Percentiles rank a stretch among this genome's conserved stretches.
phyloP scores from a whole-genome alignment of 768 basidiomycete genomes.

The Amanita exitialis region DNA sequence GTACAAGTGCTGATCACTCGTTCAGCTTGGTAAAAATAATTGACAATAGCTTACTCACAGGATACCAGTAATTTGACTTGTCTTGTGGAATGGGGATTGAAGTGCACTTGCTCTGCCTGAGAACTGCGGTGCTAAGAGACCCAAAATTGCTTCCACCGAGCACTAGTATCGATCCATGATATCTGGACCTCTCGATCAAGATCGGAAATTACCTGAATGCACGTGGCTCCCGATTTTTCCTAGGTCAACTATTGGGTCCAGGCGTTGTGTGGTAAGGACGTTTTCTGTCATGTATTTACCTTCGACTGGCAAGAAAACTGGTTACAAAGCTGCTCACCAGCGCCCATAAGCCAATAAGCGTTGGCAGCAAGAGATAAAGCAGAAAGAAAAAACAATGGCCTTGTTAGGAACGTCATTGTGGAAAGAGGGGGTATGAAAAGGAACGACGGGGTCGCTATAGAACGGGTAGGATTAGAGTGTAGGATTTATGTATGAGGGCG shows the following conservation, averaged over 20 bases:
- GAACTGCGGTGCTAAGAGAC: conserved; percentile 25
- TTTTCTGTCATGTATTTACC: conserved; percentile 17
- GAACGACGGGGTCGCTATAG: neutral
- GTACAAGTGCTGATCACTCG: conserved; percentile 30
- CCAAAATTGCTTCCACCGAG: conserved; percentile 46
- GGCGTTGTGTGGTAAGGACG: conserved; percentile 28
- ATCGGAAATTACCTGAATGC: conserved; percentile 28
- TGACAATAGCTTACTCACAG: conserved; percentile 20
- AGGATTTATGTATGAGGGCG: neutral
- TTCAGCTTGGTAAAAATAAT: conserved; percentile 2
- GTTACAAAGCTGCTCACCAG: conserved; percentile 17
- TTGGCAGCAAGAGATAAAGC: conserved; percentile 22
- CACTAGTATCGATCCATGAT: conserved; percentile 19
- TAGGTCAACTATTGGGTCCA: conserved; percentile 35
- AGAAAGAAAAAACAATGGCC: conserved; percentile 19
- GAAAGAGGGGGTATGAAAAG: neutral
- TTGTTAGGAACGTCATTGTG: conserved; percentile 14
- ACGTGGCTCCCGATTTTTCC: conserved; percentile 31
- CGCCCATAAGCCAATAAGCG: conserved; percentile 38
- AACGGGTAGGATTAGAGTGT: neutral
- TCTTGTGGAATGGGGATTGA: conserved; percentile 45
- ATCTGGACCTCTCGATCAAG: conserved; percentile 2
- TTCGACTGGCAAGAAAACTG: neutral
- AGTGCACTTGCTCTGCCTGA: conserved; percentile 39
- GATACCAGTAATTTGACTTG: conserved; percentile 45